Evolutionary conservation across 305 asterid genomes (phyloP), one percentile per base, ranked within the genome.

Genomic region (Rubia tinctorum): DNA sequence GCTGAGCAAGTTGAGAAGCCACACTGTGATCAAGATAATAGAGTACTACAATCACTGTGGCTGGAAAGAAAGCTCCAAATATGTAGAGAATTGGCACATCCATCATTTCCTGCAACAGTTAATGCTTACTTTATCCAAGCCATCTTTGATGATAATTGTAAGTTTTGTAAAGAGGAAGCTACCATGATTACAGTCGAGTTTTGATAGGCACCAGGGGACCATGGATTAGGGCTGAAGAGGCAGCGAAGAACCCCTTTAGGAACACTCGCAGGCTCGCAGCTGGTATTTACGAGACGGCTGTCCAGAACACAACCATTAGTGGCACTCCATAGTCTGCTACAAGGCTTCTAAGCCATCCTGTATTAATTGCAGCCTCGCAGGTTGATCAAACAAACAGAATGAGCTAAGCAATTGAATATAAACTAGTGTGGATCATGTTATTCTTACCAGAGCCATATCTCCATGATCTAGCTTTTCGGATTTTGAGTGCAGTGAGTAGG

Each of bases 281-380:
- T 39, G 99, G 98, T 73, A 87, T 85, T 43, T 91, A 94, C 2
- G 98, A 91, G 59, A 90, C 77, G 5, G 87, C 96, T 55, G 99
- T 91, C 98, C 98, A 94, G 15, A 83, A 85, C 74, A 92, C 72
- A 66, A 94, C 98, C 99, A 94, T 94, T 73, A 94, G 63, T 40
- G 98, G 98, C 72, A 94, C 98, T 3, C 99, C 99, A 25, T 94
- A 94, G 72, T 90, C 99, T 17, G 99, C 99, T 69, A 89, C 68
- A 13, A 94, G 86, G 81, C 99, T 86, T 83, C 99, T 81, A 75
- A 94, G 68, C 87, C 88, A 91, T 80, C 99, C 99, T 91, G 84
- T 42, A n/a, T 56, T 2, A 37, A 37, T 37, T 37, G 40, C 40
- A n/a, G n/a, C n/a, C n/a, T n/a, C n/a, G n/a, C n/a, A 4, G 40